Percentiles rank a stretch among this genome's conserved stretches.
phyloP scores from a whole-genome alignment of 2,329 filamentous ascomycete genomes.

The Simplicillium sp. region DNA sequence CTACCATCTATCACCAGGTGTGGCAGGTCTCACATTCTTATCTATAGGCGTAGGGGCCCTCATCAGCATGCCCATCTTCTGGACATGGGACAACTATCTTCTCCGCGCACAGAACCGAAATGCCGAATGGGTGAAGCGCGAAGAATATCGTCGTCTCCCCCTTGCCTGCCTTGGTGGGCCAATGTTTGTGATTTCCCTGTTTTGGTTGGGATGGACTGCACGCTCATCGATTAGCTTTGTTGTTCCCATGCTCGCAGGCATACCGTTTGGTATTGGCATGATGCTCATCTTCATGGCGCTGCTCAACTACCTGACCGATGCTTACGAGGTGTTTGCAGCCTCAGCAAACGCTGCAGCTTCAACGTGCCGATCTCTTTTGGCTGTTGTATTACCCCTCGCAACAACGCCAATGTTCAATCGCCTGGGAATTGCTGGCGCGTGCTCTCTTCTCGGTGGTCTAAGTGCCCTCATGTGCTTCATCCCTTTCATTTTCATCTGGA shows the following conservation, averaged over 20 bases:
- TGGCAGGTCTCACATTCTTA: conserved; percentile 59
- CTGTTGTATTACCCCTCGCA: conserved; percentile 57
- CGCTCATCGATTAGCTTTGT: conserved; percentile 37
- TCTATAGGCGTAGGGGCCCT: conserved; percentile 56
- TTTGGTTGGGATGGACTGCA: conserved; percentile 55
- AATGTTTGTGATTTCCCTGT: conserved; percentile 44
- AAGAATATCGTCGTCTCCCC: conserved; percentile 62
- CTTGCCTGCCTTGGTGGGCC: conserved; percentile 63
- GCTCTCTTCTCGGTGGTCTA: conserved; percentile 40
- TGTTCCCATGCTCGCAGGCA: conserved; percentile 48
- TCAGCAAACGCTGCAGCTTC: conserved; percentile 78
- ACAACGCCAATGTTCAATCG: conserved; percentile 37
- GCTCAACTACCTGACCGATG: conserved; percentile 56
- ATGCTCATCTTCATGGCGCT: conserved; percentile 55
- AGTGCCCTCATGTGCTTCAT: conserved; percentile 39
- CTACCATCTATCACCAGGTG: conserved; percentile 55
- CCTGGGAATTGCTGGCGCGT: conserved; percentile 39
- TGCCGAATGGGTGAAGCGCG: conserved; percentile 48
- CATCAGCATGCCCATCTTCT: conserved; percentile 50
- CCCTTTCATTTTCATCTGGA: conserved; percentile 45
- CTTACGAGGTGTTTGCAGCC: conserved; percentile 59
- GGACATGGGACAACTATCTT: conserved; percentile 54
- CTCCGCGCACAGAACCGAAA: conserved; percentile 36
- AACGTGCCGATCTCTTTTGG: conserved; percentile 87
- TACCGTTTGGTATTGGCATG: conserved; percentile 54